A percentile compares a stretch with the other conserved stretches of the same genome.
Conservation (phyloP, 768 basidiomycete species). For the Coprinopsis marcescibilis region DNA sequence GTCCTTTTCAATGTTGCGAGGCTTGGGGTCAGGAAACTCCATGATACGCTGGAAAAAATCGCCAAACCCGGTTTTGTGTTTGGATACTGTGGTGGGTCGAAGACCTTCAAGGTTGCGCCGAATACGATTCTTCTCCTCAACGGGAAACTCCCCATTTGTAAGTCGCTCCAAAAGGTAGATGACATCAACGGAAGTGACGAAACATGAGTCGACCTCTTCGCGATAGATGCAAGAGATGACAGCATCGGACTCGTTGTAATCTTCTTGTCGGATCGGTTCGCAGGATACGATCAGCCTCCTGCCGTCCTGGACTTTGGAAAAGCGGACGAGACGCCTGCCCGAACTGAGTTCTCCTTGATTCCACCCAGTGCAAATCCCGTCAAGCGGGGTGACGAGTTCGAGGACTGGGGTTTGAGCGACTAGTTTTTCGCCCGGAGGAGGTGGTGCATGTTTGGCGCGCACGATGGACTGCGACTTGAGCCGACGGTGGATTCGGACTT, state of each 20-base stretch:
- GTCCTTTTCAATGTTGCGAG: conserved; percentile 96
- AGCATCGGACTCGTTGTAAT: conserved; percentile 67
- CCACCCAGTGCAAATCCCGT: conserved; percentile 53
- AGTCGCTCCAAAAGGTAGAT: conserved; percentile 84
- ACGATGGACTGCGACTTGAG: conserved; percentile 37
- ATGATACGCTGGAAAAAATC: conserved; percentile 95
- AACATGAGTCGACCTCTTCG: conserved; percentile 69
- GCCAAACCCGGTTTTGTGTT: conserved; percentile 72
- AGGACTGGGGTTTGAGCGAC: conserved; percentile 52
- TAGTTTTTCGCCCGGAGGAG: conserved; percentile 29
- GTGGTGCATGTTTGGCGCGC: conserved; percentile 33
- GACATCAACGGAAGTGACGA: conserved; percentile 93
- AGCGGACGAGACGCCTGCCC: conserved; percentile 83
- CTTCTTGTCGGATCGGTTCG: conserved; percentile 64
- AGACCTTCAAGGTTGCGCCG: conserved; percentile 92
- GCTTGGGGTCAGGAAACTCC: conserved; percentile 91
- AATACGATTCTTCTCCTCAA: conserved; percentile 97
- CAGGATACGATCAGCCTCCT: conserved; percentile 74
- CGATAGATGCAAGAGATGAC: conserved; percentile 96
- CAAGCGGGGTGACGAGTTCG: conserved; percentile 53
- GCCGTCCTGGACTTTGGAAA: conserved; percentile 74
- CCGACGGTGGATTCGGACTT: conserved; percentile 35
- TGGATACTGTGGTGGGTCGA: conserved; percentile 84
- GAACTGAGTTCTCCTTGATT: conserved; percentile 55
- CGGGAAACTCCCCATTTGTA: conserved; percentile 73